Conservation (phyloP, 805 yeast species). For the Cephaloascus albidus region DNA sequence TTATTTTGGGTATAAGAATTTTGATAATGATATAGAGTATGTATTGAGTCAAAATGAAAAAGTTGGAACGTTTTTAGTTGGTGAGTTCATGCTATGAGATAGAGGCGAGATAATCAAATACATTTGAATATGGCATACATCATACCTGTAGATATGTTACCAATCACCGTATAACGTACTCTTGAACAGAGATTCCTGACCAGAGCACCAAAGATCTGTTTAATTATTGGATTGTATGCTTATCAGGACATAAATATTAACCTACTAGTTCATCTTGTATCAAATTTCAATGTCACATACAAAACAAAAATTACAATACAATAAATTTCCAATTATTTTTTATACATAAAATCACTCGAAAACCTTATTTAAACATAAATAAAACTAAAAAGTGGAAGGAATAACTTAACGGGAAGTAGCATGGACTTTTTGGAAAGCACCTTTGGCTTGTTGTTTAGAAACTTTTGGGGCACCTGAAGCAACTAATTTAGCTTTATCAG, state of each 20-base stretch:
- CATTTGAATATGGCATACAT: too few relatives aligned
- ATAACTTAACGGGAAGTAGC: constrained; percentile 86
- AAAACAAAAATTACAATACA: too few relatives aligned
- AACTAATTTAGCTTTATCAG: constrained; percentile 77
- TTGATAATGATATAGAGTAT: not conserved
- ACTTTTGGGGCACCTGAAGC: constrained; percentile 69
- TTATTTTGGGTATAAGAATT: constrained; percentile 15
- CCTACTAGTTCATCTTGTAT: too few relatives aligned
- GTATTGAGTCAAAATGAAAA: not conserved
- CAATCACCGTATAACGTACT: too few relatives aligned
- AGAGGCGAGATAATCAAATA: too few relatives aligned
- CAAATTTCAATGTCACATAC: too few relatives aligned
- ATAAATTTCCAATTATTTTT: constrained; percentile 3
- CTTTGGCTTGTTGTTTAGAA: constrained; percentile 95
- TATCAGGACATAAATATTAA: too few relatives aligned
- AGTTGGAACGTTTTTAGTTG: not conserved
- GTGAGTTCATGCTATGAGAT: not conserved
- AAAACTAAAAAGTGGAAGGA: constrained; percentile 3
- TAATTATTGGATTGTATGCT: too few relatives aligned
- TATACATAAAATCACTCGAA: constrained; percentile 5
- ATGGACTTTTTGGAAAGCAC: constrained; percentile 95
- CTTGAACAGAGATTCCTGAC: too few relatives aligned
- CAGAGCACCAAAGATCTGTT: too few relatives aligned
- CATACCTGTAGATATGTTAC: too few relatives aligned
- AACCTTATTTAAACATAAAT: constrained; percentile 1